Base-by-base conservation (phyloP, 2,329 filamentous ascomycete species). In the Blastomyces parvus region DNA sequence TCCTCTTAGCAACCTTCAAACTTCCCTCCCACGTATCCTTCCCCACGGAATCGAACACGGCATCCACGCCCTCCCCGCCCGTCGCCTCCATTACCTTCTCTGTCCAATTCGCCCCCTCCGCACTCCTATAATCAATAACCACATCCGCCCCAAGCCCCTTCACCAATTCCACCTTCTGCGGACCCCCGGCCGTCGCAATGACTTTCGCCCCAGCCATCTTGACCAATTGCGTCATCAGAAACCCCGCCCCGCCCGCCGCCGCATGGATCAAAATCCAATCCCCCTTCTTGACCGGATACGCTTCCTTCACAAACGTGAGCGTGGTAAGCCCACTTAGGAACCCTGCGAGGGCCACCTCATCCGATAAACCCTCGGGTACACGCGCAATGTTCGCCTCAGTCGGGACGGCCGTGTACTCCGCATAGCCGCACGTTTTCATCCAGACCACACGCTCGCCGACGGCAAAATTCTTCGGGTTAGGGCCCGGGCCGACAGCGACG, bases 241-340 rank as follows among this genome's bases (percentile, higher is more conserved):
- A 78, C 0, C 89, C 90, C 0, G 91, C 89, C 19, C 91, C 91
- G 19, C 91, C 91, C 0, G 91, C 91, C 0, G 91, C 91, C 0
- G 91, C 91, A 69, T 94, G 90, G 19, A 96, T 85, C 2, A 96
- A 83, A 0, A 91, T 82, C 86, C 88, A 94, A 68, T 95, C 90
- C 0, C 87, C 89, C 67, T 84, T 81, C 73, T 90, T 80, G 7
- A 93, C 89, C 0, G 80, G 71, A 67, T 88, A 81, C 3, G 88
- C 84, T 73, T 96, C 91, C 63, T 87, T 84, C 64, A 91, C 84
- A 38, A 96, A 81, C 0, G 90, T 89, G 69, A 94, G 80, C 0
- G 91, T 90, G 1, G 91, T 96, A 46, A 96, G 79, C 1, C 90
- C 91, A 73, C 95, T 92, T 11, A 96, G 79, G n/a, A 90, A 77